A percentile compares a stretch with the other conserved stretches of the same genome.
Evolutionary conservation across 2,329 filamentous ascomycete genomes (phyloP).

Genomic region (Cladophialophora exuberans): DNA sequence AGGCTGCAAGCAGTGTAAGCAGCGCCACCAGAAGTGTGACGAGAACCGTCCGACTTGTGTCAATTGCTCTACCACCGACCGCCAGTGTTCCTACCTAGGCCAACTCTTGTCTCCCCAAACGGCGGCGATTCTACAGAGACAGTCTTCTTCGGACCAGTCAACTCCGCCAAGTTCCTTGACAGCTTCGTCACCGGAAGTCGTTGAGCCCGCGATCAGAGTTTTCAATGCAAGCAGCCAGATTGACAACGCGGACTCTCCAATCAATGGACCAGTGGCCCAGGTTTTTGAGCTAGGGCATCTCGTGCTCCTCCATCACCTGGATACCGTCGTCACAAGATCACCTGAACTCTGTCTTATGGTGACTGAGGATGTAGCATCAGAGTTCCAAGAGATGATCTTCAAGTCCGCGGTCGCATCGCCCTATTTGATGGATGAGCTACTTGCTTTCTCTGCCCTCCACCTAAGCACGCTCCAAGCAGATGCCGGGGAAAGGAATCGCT

Average conservation of each 20-base stretch:
- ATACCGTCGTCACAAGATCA: constrained; percentile 34
- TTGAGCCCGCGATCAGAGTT: no score
- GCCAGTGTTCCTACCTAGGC: constrained; percentile 28
- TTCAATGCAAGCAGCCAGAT: constrained; percentile 35
- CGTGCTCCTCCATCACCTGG: constrained; percentile 37
- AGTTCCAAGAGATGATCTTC: no score
- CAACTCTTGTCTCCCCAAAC: no score
- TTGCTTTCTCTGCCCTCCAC: constrained; percentile 34
- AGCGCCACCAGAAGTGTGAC: constrained; percentile 43
- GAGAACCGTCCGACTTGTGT: constrained; percentile 39
- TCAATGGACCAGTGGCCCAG: no score
- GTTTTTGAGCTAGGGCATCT: constrained; percentile 41
- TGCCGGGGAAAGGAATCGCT: constrained; percentile 10
- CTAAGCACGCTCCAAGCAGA: constrained; percentile 43
- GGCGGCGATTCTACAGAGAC: no score
- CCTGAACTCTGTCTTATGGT: constrained; percentile 1
- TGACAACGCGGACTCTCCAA: no score
- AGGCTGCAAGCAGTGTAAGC: no score
- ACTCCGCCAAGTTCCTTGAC: no score
- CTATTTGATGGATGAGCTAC: constrained; percentile 35
- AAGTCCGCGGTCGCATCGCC: constrained; percentile 38
- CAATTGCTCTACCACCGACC: constrained; percentile 36
- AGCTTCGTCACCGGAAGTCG: neutral
- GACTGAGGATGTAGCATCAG: constrained; percentile 7
- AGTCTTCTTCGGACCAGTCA: no score